Conservation (phyloP, 2,329 filamentous ascomycete species). For the Phialophora chinensis region DNA sequence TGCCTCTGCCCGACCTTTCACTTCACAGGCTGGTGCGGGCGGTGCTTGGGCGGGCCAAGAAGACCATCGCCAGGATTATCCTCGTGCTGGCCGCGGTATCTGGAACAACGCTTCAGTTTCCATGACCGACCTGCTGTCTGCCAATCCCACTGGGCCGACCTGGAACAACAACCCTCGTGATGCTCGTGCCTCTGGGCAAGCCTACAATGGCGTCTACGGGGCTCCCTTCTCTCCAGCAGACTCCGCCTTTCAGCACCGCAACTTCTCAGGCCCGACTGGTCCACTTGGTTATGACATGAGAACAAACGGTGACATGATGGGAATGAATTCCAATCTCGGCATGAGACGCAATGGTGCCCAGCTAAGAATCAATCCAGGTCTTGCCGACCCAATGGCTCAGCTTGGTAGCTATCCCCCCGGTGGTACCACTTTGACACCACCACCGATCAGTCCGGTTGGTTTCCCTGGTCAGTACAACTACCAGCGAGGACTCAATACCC, state of each 20-base stretch:
- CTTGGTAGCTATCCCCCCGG: slow-evolving; percentile 28
- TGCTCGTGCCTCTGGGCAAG: slow-evolving; percentile 32
- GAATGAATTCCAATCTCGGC: slow-evolving; percentile 24
- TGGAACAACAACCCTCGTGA: slow-evolving; percentile 33
- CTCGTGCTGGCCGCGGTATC: slow-evolving; percentile 42
- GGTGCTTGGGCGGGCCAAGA: slow-evolving; percentile 51
- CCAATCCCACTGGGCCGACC: slow-evolving; percentile 27
- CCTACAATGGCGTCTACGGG: slow-evolving; percentile 35
- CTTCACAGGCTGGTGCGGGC: slow-evolving; percentile 50
- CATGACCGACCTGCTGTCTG: slow-evolving; percentile 28
- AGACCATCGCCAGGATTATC: slow-evolving; percentile 53
- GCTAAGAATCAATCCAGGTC: slow-evolving; percentile 33
- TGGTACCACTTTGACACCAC: slow-evolving; percentile 31
- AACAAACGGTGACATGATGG: slow-evolving; percentile 27
- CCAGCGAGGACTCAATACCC: slow-evolving; percentile 37
- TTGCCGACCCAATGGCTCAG: slow-evolving; percentile 30
- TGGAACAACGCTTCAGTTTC: slow-evolving; percentile 40
- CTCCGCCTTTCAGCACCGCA: slow-evolving; percentile 31
- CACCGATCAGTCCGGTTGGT: slow-evolving; percentile 33
- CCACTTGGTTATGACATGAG: slow-evolving; percentile 33
- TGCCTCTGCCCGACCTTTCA: slow-evolving; percentile 53
- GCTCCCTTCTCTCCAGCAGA: slow-evolving; percentile 32
- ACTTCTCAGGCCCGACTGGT: slow-evolving; percentile 26
- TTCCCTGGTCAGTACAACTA: slow-evolving; percentile 33
- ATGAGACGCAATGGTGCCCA: slow-evolving; percentile 35